phyloP scores from a whole-genome alignment of 2,329 filamentous ascomycete genomes.

The Rugonectria rugulosa region DNA sequence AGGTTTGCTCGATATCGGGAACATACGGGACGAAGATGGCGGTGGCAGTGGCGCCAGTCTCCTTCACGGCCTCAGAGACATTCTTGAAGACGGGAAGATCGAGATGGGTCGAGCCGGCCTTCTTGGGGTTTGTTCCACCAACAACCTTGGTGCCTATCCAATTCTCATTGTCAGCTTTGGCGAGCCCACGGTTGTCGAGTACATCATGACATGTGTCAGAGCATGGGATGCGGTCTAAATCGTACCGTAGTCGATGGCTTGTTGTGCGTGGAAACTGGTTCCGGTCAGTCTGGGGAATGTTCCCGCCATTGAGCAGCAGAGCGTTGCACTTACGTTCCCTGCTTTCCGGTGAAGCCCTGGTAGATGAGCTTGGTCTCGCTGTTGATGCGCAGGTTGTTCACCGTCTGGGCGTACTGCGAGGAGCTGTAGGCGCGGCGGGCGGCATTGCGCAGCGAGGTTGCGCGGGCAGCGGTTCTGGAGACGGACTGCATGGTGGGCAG shows the following conservation, averaged over 20 bases:
- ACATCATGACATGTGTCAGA: slow-evolving; percentile 36
- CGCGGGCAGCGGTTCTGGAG: slow-evolving; percentile 72
- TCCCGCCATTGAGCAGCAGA: background rate
- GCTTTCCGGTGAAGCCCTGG: slow-evolving; percentile 97
- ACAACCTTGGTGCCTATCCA: slow-evolving; percentile 89
- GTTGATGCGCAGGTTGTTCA: slow-evolving; percentile 92
- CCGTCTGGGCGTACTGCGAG: slow-evolving; percentile 74
- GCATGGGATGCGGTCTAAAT: slow-evolving; percentile 29
- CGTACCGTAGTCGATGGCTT: slow-evolving; percentile 98
- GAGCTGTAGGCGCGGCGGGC: slow-evolving; percentile 79
- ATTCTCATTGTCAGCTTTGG: slow-evolving; percentile 36
- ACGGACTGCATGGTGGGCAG: slow-evolving; percentile 80
- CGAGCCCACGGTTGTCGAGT: slow-evolving; percentile 32
- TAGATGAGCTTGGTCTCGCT: slow-evolving; percentile 91
- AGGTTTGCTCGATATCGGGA: background rate
- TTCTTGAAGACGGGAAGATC: slow-evolving; percentile 92
- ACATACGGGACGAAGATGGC: slow-evolving; percentile 95
- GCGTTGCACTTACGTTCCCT: slow-evolving; percentile 78
- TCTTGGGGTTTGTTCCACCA: slow-evolving; percentile 98
- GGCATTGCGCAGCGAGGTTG: slow-evolving; percentile 71
- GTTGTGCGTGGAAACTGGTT: slow-evolving; percentile 90
- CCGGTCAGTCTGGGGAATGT: slow-evolving; percentile 20
- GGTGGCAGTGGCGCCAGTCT: slow-evolving; percentile 89
- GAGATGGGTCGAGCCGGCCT: slow-evolving; percentile 90
- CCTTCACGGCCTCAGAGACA: slow-evolving; percentile 86